These are phyloP conservation scores for Cladosporium sp. DNA, from an alignment of 2,329 filamentous ascomycete genomes.

Conservation along the genomic window DNA sequence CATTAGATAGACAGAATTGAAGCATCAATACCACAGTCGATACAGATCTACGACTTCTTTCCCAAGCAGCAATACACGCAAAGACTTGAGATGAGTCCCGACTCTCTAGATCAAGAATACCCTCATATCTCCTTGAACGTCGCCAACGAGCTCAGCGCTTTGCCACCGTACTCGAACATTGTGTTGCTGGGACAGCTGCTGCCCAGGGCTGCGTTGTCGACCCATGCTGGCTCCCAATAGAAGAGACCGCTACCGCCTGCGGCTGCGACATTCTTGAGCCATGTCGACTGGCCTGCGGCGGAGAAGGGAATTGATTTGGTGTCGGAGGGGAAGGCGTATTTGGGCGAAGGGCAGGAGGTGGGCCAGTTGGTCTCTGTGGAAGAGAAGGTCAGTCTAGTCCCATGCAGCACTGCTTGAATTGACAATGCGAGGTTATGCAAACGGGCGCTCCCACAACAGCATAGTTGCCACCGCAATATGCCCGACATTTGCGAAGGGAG, in stretches of 20 bases:
- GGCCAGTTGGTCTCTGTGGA: slow-evolving; percentile 31
- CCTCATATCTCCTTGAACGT: slow-evolving; percentile 16
- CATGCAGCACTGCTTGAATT: too few relatives aligned
- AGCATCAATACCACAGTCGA: not conserved
- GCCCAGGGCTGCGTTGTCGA: slow-evolving; percentile 27
- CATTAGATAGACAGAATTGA: not conserved
- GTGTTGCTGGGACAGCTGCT: slow-evolving; percentile 27
- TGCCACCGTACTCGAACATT: slow-evolving; percentile 30
- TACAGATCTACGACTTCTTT: not conserved
- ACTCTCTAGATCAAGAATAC: not conserved
- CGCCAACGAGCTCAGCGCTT: slow-evolving; percentile 16
- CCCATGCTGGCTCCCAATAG: slow-evolving; percentile 32
- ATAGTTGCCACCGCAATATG: too few relatives aligned
- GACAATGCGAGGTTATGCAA: too few relatives aligned
- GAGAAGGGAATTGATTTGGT: slow-evolving; percentile 24
- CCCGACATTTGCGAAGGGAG: too few relatives aligned
- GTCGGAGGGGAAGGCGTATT: slow-evolving; percentile 23
- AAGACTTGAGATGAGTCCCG: not conserved
- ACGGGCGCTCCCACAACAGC: too few relatives aligned
- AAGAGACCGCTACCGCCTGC: slow-evolving; percentile 28
- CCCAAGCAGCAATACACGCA: not conserved
- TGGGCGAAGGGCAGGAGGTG: slow-evolving; percentile 24
- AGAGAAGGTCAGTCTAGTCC: not conserved
- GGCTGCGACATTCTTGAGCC: slow-evolving; percentile 25
- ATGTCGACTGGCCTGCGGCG: slow-evolving; percentile 25